Base-by-base conservation (phyloP, 1,284 basidiomycete species). In the Tilletiopsis washingtonensis region DNA sequence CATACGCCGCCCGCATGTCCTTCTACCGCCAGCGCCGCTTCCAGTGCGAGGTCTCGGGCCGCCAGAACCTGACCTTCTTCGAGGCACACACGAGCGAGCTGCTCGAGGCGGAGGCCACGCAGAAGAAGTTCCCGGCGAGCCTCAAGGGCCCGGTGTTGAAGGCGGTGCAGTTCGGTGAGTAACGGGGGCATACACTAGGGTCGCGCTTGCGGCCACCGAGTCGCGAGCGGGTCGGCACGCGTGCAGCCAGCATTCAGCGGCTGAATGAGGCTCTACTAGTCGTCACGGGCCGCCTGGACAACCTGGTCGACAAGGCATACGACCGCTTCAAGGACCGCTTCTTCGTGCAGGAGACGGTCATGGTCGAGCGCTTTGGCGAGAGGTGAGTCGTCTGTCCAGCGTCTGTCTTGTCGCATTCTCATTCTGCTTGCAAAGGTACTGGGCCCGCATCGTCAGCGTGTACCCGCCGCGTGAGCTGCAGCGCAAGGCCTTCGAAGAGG, bases 271-370 rank as follows among this genome's bases (percentile, higher is more conserved):
- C n/a, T n/a, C n/a, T n/a, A 34, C 9, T 75, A 94, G 91, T 90
- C 81, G 85, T 96, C 61, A 87, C 94, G 74, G 91, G 91, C 38
- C 85, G 93, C 56, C 79, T 98, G 51, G 93, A 97, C 76, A 85
- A 88, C 64, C 80, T 98, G 15, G 89, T 93, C 4, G 93, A 98
- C 74, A 84, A 84, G 45, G 86, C 96, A 36, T 94, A 84, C 71
- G 93, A 97, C 60, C 84, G 93, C 39, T 96, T 91, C 79, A 88
- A 90, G 65, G 85, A 96, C 76, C 82, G 93, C 32, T 98, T 91
- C 76, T 98, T 90, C 73, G 78, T 81, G 42, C 84, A 83, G 58
- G 93, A 98, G 76, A 45, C 52, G 7, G 59, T 73, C 24, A 67
- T 70, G 29, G 64, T 76, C 21, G 74, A 75, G 42, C 45, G 71